These are phyloP conservation scores for Cryptococcus jaspeensis DNA, from an alignment of 1,284 basidiomycete genomes.

Conservation along the genomic window DNA sequence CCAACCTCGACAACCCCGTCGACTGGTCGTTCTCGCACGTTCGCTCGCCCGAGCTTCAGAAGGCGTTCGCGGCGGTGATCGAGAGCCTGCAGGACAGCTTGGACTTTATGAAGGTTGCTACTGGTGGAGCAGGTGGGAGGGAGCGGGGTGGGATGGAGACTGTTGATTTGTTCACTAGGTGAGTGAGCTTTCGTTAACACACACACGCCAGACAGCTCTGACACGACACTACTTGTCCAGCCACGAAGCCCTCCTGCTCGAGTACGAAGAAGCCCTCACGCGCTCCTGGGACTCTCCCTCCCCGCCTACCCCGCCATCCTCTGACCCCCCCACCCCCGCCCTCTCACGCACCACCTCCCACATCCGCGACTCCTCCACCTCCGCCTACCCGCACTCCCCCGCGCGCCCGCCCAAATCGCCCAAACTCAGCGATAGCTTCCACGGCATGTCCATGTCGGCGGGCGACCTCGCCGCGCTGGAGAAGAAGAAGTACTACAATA, in stretches of 20 bases:
- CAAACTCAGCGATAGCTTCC: constrained; percentile 6
- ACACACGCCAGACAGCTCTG: not conserved
- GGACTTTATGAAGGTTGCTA: constrained; percentile 75
- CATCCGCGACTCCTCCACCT: constrained; percentile 10
- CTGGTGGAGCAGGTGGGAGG: constrained; percentile 62
- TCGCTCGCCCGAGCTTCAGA: constrained; percentile 69
- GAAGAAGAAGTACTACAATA: constrained; percentile 42
- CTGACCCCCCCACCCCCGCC: constrained; percentile 25
- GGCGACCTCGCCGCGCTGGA: constrained; percentile 2
- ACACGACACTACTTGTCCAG: constrained; percentile 51
- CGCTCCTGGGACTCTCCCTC: constrained; percentile 49
- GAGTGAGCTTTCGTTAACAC: constrained; percentile 19
- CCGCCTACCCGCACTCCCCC: constrained; percentile 26
- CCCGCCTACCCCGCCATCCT: constrained; percentile 1
- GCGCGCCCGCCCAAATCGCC: constrained; percentile 19
- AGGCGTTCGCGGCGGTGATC: constrained; percentile 81
- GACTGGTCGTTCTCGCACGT: constrained; percentile 93
- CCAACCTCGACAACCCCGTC: constrained; percentile 83
- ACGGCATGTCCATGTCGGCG: constrained; percentile 9
- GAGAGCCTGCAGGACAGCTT: constrained; percentile 84
- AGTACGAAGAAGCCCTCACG: constrained; percentile 91
- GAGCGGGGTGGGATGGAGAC: constrained; percentile 72
- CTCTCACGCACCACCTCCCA: constrained; percentile 29
- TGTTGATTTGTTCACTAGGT: constrained; percentile 93
- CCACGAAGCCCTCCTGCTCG: constrained; percentile 90